Evolutionary conservation across 2,329 filamentous ascomycete species (phyloP), one percentile per base, ranked within the genome.

Genomic region (Fusarium keratoplasticum): DNA sequence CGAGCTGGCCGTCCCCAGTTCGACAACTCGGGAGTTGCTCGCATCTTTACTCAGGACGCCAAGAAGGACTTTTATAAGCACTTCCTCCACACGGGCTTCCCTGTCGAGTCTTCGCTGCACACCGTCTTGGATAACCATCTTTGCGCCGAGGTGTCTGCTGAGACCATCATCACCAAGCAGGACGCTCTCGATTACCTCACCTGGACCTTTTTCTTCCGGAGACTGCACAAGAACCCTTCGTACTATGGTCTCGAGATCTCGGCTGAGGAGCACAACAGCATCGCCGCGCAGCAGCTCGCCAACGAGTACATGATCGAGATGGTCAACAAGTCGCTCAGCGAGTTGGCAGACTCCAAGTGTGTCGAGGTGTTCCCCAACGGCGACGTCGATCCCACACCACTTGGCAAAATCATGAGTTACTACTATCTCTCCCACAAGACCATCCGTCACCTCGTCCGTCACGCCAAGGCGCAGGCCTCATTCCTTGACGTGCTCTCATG

Each of bases 11-110:
- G 96, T 72, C 96, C 96, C 5, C 96, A 99, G 80, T 99, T 99
- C 81, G 96, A 99, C 82, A 94, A 92, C 63, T 97, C 95, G 0
- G 96, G 97, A 75, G 97, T 99, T 66, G 97, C 96, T 11, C 92
- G 96, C 33, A 99, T 99, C 80, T 98, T 99, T 80, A 99, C 96
- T 0, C 95, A 99, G 79, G 95, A 98, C 78, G 87, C 96, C 3
- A 99, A 98, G 87, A 99, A 99, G 84, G 95, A 97, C 69, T 99
- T 99, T 83, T 99, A 99, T 85, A 99, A 99, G 86, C 96, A 99
- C 84, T 99, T 99, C 85, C 84, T 99, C 64, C 96, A 99, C 80
- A 98, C 96, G 0, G 97, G 96, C 2, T 99, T 99, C 82, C 97
- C 96, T 0, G 96, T 99, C 13, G 96, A 99, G 82, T 98, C 95